Percentiles rank a stretch among this genome's conserved stretches.
Conservation (phyloP, 2,329 filamentous ascomycete genomes). For the Akanthomyces uredinophilus region DNA sequence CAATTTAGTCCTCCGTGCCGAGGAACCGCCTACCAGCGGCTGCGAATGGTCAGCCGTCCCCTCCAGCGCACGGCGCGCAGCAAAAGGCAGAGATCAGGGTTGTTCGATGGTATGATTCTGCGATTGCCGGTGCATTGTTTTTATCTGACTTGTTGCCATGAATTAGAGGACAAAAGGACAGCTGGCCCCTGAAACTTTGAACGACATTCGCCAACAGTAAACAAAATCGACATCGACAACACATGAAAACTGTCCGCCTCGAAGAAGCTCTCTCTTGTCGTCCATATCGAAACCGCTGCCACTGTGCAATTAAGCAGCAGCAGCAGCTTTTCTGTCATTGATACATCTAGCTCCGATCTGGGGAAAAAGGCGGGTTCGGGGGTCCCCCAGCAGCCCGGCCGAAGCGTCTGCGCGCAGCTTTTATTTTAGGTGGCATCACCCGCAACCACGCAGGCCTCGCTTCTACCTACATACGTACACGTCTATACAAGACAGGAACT, state of each 20-base stretch:
- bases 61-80: neutral
- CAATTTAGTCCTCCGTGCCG: constrained; percentile 13
- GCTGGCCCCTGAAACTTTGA: neutral
- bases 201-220: neutral
- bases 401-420: neutral
- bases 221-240: no score
- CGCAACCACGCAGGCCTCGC: neutral
- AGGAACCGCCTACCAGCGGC: neutral
- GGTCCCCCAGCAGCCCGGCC: neutral
- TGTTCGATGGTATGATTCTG: neutral
- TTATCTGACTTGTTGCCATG: neutral
- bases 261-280: no score
- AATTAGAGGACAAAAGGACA: neutral
- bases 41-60: neutral
- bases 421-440: neutral
- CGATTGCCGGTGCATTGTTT: neutral
- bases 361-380: constrained; percentile 7
- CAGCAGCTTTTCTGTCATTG: neutral
- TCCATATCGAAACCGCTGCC: no score
- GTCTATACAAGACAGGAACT: neutral
- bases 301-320: neutral
- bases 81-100: neutral
- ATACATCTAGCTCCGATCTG: constrained; percentile 3
- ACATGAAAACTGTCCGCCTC: no score
- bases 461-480: neutral